These are phyloP conservation scores for Akebia trifoliata DNA, from an alignment of 164 flowering plant genomes.

Conservation along the genomic window DNA sequence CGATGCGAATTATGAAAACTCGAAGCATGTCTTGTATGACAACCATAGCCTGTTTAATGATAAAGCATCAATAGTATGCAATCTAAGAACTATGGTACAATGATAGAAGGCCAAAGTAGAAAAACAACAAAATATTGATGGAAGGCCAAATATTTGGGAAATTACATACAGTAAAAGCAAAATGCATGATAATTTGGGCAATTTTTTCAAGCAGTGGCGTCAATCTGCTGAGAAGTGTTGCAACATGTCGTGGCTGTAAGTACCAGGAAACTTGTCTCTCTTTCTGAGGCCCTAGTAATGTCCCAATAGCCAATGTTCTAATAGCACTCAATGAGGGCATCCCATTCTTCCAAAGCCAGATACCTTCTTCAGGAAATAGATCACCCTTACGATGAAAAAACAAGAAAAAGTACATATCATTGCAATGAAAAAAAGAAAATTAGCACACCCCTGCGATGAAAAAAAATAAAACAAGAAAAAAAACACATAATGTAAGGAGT, in stretches of 20 bases:
- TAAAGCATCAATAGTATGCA: not conserved
- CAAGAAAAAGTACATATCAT: not conserved
- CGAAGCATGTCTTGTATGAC: constrained; percentile 93
- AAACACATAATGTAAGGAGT: too few species aligned
- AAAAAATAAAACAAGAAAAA: too few species aligned
- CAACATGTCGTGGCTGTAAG: constrained; percentile 50
- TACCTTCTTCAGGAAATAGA: constrained; percentile 82
- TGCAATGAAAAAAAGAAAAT: too few species aligned
- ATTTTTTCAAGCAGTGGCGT: constrained; percentile 65
- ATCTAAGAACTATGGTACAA: not conserved
- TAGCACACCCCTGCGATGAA: too few species aligned
- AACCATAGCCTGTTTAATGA: constrained; percentile 53
- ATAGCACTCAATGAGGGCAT: constrained; percentile 74
- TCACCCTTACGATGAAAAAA: constrained; percentile 53
- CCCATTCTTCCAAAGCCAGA: constrained; percentile 87
- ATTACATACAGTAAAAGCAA: constrained; percentile 73
- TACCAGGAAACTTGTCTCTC: constrained; percentile 83
- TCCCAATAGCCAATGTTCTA: constrained; percentile 62
- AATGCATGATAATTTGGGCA: constrained; percentile 68
- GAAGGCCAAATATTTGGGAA: not conserved
- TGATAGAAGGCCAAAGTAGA: not conserved
- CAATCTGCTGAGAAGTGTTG: constrained; percentile 62
- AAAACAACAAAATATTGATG: not conserved
- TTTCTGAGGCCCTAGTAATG: constrained; percentile 68
- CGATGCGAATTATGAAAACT: constrained; percentile 70